Conservation (phyloP, 768 basidiomycete species). For the Collybiopsis luxurians region DNA sequence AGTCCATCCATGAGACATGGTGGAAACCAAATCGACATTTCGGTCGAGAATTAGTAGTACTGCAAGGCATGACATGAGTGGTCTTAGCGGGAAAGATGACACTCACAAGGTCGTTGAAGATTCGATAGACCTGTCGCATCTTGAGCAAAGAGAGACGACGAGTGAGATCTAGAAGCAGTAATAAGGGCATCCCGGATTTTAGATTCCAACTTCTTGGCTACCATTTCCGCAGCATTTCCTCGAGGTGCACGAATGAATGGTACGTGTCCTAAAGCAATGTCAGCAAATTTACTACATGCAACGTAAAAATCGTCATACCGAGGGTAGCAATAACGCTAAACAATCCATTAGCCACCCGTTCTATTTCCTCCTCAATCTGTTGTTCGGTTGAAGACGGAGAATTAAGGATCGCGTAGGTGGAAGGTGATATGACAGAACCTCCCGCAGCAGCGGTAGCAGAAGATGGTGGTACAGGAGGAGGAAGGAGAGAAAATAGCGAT, state of each 20-base stretch:
- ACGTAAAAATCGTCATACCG: constrained; percentile 44
- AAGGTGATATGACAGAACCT: constrained; percentile 35
- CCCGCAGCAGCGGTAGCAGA: constrained; percentile 31
- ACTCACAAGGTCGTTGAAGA: constrained; percentile 82
- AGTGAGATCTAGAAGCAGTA: constrained; percentile 60
- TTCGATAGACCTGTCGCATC: constrained; percentile 82
- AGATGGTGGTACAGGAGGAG: constrained; percentile 44
- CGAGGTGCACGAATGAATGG: constrained; percentile 93
- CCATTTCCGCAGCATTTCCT: constrained; percentile 98
- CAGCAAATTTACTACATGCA: neutral
- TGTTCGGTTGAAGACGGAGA: constrained; percentile 88
- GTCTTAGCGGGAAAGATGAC: neutral
- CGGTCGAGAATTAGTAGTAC: constrained; percentile 93
- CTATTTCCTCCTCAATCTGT: constrained; percentile 91
- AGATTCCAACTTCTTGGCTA: constrained; percentile 92
- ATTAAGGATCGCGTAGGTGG: constrained; percentile 86
- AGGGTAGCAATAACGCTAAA: constrained; percentile 90
- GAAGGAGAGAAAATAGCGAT: constrained; percentile 87
- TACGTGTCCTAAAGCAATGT: constrained; percentile 63
- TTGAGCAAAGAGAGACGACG: constrained; percentile 69
- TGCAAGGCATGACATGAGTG: constrained; percentile 27
- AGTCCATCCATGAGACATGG: constrained; percentile 97
- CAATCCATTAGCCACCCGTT: constrained; percentile 84
- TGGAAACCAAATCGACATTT: constrained; percentile 91
- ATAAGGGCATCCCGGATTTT: constrained; percentile 87